Evolutionary conservation across 345 rosid species (phyloP).

Genomic region (Chamaenerion angustifolium): DNA sequence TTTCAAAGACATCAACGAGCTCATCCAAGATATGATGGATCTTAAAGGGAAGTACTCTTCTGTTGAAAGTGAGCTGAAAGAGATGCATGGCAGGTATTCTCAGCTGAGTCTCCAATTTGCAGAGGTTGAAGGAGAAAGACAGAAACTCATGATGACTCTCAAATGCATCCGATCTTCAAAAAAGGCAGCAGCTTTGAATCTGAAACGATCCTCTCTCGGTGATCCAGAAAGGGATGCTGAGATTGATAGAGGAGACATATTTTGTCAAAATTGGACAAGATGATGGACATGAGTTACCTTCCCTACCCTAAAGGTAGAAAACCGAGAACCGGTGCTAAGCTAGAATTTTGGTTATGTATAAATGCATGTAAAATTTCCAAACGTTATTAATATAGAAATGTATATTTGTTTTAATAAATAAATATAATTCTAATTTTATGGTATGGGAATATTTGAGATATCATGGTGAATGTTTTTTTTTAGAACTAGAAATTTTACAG

Average conservation of each 20-base stretch:
- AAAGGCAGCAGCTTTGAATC: constrained; percentile 20
- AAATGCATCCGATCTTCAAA: constrained; percentile 66
- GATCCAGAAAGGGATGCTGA: constrained; percentile 10
- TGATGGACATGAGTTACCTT: too few species aligned
- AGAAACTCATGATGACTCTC: constrained; percentile 90
- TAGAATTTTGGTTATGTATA: too few species aligned
- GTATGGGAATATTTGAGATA: too few species aligned
- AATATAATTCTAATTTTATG: too few species aligned
- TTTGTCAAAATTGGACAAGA: too few species aligned
- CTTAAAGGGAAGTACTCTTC: constrained; percentile 51
- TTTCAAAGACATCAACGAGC: constrained; percentile 82
- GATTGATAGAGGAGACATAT: not conserved
- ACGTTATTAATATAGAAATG: too few species aligned
- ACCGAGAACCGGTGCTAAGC: too few species aligned
- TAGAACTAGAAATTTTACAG: too few species aligned
- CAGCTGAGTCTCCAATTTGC: constrained; percentile 93
- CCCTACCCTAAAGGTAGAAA: too few species aligned
- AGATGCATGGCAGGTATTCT: constrained; percentile 94
- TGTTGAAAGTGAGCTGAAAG: constrained; percentile 70
- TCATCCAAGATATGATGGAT: constrained; percentile 73
- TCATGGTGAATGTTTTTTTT: too few species aligned
- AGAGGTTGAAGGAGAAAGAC: constrained; percentile 97
- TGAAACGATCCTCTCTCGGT: constrained; percentile 31
- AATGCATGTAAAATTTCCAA: too few species aligned
- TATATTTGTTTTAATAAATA: too few species aligned